Evolutionary conservation across 202 grass and related monocot species (phyloP).

Genomic region (Setaria viridis): DNA sequence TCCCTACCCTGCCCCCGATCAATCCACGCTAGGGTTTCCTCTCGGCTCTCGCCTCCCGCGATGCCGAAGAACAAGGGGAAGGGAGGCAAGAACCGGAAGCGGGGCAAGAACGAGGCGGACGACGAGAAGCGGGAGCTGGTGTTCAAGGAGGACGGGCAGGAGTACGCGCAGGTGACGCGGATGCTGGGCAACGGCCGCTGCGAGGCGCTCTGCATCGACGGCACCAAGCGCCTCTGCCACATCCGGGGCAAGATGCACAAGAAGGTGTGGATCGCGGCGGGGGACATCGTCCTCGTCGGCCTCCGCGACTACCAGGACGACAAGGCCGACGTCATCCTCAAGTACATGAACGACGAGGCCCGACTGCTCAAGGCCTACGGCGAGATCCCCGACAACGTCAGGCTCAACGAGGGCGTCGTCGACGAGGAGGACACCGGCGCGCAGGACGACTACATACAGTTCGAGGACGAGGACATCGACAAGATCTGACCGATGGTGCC

Average conservation of each 20-base stretch:
- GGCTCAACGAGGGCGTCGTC: slow-evolving; percentile 75
- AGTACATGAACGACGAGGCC: slow-evolving; percentile 91
- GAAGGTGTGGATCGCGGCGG: slow-evolving; percentile 93
- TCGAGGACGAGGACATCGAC: slow-evolving; percentile 97
- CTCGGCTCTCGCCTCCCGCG: not conserved
- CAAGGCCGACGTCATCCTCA: slow-evolving; percentile 96
- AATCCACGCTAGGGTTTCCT: slow-evolving; percentile 4
- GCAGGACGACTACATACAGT: slow-evolving; percentile 73
- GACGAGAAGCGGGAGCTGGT: slow-evolving; percentile 80
- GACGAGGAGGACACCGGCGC: slow-evolving; percentile 67
- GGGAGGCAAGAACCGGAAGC: slow-evolving; percentile 88
- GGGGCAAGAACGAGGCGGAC: slow-evolving; percentile 79
- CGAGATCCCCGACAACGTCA: slow-evolving; percentile 65
- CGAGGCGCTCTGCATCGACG: slow-evolving; percentile 85
- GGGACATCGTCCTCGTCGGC: slow-evolving; percentile 87
- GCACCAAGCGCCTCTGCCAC: slow-evolving; percentile 84
- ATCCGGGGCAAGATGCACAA: slow-evolving; percentile 97
- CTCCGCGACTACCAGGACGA: slow-evolving; percentile 98
- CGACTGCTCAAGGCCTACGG: slow-evolving; percentile 73
- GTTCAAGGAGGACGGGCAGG: slow-evolving; percentile 80
- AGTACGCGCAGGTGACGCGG: slow-evolving; percentile 80
- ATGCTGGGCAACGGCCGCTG: slow-evolving; percentile 94
- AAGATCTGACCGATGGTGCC: slow-evolving; percentile 44
- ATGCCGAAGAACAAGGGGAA: slow-evolving; percentile 66
- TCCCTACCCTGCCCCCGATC: not conserved